Evolutionary conservation across 176 grass and related monocot species (phyloP), one percentile per base, ranked within the genome.

Genomic region (Juncus effusus): DNA sequence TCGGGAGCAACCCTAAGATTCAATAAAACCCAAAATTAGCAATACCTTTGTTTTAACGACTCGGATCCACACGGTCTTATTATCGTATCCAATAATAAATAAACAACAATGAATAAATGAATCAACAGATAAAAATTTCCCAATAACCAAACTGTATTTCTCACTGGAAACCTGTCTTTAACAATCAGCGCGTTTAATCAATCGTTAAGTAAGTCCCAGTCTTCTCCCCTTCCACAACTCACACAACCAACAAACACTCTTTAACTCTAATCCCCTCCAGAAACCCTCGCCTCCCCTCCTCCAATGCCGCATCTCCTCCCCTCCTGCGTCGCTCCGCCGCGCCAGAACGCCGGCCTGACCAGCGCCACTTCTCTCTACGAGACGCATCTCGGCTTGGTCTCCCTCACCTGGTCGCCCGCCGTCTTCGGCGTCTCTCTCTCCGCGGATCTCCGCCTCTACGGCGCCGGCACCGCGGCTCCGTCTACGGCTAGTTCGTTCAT

Each of bases 401-500:
- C 93, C 61, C 77, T 92, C 52, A 81, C 93, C 45, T 96, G 93
- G 93, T 91, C 88, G 42, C 88, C 87, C 62, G 76, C 77, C 71
- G 74, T 81, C 42, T 60, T 96, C 42, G 85, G 93, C 16, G 78
- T 96, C 79, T 68, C 80, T 76, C 84, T 96, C 47, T 86, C 79
- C 4, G 88, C 75, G 7, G 93, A 91, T 65, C 66, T 96, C 58
- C 82, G 77, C 75, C 63, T 92, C 63, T 52, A 72, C 6, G 51
- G 45, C 59, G 28, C 64, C 4, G 70, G 36, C 10, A 61, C 62
- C 4, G 65, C n/a, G 13, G 13, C 57, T 2, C 51, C 56, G 7
- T 70, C 70, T 7, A 60, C 74, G 36, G 81, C 87, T 16, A 70
- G 79, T 38, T 82, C 77, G 52, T 67, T 54, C 61, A 70, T 3